Conservation (phyloP, 352 stramenopile genomes). For the Pythium grandisporangium region DNA sequence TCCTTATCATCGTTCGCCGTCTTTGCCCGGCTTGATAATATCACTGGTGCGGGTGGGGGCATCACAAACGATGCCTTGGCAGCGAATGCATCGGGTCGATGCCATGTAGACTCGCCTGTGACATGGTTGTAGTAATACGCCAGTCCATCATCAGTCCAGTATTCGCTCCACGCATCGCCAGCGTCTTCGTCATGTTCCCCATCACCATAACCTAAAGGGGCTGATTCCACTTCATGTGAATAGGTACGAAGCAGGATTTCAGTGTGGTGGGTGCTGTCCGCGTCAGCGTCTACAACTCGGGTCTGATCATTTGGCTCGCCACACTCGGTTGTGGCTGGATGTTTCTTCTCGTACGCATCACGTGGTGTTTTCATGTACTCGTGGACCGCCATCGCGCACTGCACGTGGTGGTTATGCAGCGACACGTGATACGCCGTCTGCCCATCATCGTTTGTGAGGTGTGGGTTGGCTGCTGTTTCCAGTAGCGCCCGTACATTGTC, state of each 20-base stretch:
- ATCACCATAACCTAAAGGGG: neutral
- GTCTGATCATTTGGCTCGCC: neutral
- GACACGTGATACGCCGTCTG: constrained; percentile 46
- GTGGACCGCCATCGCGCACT: constrained; percentile 38
- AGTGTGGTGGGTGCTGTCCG: constrained; percentile 1
- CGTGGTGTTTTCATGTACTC: constrained; percentile 35
- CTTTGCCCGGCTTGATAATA: too few relatives aligned
- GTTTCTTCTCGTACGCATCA: constrained; percentile 12
- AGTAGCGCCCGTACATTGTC: constrained; percentile 42
- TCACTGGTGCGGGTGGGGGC: constrained; percentile 1
- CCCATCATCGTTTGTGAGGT: constrained; percentile 23
- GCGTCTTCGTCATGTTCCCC: neutral
- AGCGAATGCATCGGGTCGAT: constrained; percentile 9
- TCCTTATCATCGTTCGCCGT: too few relatives aligned
- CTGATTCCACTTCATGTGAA: neutral
- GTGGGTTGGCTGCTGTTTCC: constrained; percentile 43
- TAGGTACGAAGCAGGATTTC: neutral
- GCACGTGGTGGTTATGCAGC: constrained; percentile 45
- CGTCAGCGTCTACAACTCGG: neutral
- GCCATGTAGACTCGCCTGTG: constrained; percentile 50
- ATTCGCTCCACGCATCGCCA: constrained; percentile 25
- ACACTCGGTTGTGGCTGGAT: too few relatives aligned
- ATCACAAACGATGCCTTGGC: neutral
- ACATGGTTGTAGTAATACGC: constrained; percentile 59
- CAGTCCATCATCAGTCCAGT: constrained; percentile 35